phyloP scores from a whole-genome alignment of 164 flowering plant species.

The Warburgia ugandensis region DNA sequence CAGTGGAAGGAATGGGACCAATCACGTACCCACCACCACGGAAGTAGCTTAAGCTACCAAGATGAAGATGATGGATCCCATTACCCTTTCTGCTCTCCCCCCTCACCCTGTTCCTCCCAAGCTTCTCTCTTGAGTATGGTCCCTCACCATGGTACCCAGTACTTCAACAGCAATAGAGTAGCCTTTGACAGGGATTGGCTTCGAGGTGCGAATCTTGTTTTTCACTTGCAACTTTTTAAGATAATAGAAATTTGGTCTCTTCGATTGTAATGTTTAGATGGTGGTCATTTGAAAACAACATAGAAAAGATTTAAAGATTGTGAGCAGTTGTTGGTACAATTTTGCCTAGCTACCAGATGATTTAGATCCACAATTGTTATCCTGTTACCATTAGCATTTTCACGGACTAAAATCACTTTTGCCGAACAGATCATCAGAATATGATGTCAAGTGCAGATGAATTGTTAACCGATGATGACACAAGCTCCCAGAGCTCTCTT shows the following conservation, averaged over 20 bases:
- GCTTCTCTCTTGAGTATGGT: conserved; percentile 32
- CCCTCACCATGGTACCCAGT: conserved; percentile 11
- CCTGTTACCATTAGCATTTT: background rate
- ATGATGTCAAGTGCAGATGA: conserved; percentile 28
- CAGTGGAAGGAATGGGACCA: conserved; percentile 33
- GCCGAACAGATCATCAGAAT: background rate
- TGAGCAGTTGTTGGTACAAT: no score
- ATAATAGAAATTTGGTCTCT: no score
- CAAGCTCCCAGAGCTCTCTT: conserved; percentile 51
- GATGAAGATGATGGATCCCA: conserved; percentile 18
- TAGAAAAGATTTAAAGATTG: no score
- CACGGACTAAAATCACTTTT: no score
- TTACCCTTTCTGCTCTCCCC: conserved; percentile 32
- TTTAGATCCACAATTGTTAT: no score
- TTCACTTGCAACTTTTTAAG: background rate
- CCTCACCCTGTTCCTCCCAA: conserved; percentile 52
- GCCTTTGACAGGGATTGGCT: conserved; percentile 25
- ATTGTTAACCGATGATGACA: conserved; percentile 33
- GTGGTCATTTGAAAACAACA: no score
- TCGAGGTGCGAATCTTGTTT: conserved; percentile 34
- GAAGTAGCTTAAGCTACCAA: conserved; percentile 29
- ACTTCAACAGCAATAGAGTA: conserved; percentile 7
- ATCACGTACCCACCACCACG: conserved; percentile 22
- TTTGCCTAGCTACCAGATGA: no score
- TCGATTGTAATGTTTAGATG: no score